Conservation (phyloP, 2,329 filamentous ascomycete genomes). For the Akanthomyces muscarius region DNA sequence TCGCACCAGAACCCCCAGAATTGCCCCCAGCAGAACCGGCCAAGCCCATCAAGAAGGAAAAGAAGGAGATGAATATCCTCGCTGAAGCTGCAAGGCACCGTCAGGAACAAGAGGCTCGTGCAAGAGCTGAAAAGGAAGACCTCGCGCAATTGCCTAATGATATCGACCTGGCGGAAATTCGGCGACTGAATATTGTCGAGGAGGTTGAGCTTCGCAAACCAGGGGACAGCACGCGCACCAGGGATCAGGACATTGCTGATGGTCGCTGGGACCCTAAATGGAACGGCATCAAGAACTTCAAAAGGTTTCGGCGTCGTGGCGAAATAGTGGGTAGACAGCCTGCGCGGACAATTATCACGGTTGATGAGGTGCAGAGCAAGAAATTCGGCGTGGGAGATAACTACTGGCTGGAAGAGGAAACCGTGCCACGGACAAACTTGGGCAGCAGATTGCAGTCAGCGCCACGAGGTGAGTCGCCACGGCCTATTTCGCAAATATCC, state of each 20-base stretch:
- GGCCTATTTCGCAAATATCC: slow-evolving; percentile 5
- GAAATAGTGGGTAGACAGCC: slow-evolving; percentile 40
- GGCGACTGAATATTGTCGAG: slow-evolving; percentile 71
- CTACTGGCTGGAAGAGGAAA: slow-evolving; percentile 65
- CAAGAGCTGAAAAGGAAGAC: slow-evolving; percentile 50
- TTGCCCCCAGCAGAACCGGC: slow-evolving; percentile 19
- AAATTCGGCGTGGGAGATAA: slow-evolving; percentile 71
- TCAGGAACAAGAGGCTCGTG: slow-evolving; percentile 63
- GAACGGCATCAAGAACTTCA: slow-evolving; percentile 96
- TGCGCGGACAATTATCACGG: slow-evolving; percentile 58
- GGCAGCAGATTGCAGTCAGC: slow-evolving; percentile 3
- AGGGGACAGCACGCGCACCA: slow-evolving; percentile 27
- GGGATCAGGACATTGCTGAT: slow-evolving; percentile 48
- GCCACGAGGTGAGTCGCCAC: slow-evolving; percentile 8
- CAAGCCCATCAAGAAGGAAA: slow-evolving; percentile 44
- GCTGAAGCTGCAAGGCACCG: slow-evolving; percentile 58
- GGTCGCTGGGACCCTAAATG: slow-evolving; percentile 79
- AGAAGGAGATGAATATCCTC: slow-evolving; percentile 64
- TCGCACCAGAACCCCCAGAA: slow-evolving; percentile 30
- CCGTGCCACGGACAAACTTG: slow-evolving; percentile 20
- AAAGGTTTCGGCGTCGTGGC: slow-evolving; percentile 69
- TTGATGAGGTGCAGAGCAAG: slow-evolving; percentile 69
- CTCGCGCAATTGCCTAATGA: slow-evolving; percentile 52
- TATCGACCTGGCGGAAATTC: slow-evolving; percentile 69
- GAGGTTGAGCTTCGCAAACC: slow-evolving; percentile 60